These are phyloP conservation scores for Candida qinlingensis DNA, from an alignment of 805 yeast species.

Conservation along the genomic window DNA sequence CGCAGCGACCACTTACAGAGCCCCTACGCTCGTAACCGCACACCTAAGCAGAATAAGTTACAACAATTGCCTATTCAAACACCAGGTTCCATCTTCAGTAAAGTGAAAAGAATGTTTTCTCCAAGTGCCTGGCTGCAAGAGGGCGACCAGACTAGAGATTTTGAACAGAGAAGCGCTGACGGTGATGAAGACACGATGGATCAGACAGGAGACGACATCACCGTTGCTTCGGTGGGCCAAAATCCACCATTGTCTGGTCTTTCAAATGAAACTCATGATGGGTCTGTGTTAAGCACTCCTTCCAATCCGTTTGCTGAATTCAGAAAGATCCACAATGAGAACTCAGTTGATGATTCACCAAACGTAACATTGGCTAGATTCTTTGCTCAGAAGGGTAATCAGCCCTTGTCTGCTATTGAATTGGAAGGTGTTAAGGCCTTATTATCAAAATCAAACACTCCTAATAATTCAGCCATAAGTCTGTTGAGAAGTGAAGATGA, in stretches of 20 bases:
- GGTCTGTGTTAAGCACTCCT: slow-evolving; percentile 1
- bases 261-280: not conserved
- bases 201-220: not conserved
- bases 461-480: not conserved
- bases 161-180: not conserved
- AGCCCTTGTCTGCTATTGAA: slow-evolving; percentile 69
- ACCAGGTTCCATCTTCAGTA: slow-evolving; percentile 23
- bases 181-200: not conserved
- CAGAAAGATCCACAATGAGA: slow-evolving; percentile 8
- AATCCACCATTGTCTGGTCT: not conserved
- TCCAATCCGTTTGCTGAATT: slow-evolving; percentile 19
- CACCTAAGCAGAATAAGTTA: slow-evolving; percentile 3
- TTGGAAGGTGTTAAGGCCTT: slow-evolving; percentile 75
- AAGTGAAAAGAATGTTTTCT: slow-evolving; percentile 23
- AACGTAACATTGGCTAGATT: slow-evolving; percentile 63
- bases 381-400: slow-evolving; percentile 68
- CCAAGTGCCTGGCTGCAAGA: slow-evolving; percentile 15
- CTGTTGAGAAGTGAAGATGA: not conserved
- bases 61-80: slow-evolving; percentile 21
- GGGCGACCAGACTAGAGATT: not conserved
- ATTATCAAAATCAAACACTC: slow-evolving; percentile 23
- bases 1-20: slow-evolving; percentile 13
- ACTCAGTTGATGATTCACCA: slow-evolving; percentile 31
- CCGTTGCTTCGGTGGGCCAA: not conserved
- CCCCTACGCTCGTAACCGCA: slow-evolving; percentile 10